A percentile compares a stretch with the other conserved stretches of the same genome.
Conservation (phyloP, 169 alveolate genomes). For the Eimeria praecox region DNA sequence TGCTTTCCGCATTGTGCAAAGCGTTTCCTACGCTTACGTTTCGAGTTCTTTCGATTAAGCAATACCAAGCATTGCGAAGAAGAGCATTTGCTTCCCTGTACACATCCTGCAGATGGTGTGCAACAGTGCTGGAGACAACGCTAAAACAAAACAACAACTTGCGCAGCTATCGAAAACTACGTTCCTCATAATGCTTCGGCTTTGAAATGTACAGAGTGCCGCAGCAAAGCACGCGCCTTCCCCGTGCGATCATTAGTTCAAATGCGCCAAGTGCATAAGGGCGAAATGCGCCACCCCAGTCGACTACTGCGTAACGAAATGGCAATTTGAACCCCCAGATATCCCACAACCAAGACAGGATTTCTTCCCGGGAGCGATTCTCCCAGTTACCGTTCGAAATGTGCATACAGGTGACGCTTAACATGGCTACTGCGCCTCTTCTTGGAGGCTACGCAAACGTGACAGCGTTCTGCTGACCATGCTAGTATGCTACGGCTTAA, state of each 20-base stretch:
- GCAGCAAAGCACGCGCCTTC: not conserved
- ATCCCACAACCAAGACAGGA: not conserved
- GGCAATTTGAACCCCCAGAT: not conserved
- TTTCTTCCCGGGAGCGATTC: not conserved
- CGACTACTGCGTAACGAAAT: not conserved
- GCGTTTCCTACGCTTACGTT: not conserved
- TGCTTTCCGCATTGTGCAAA: not conserved
- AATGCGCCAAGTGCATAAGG: not conserved
- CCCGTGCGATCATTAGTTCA: not conserved
- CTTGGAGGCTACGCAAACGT: not conserved
- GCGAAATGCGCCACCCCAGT: not conserved
- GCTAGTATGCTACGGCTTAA: not conserved
- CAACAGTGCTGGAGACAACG: not conserved
- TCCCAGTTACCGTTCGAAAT: not conserved
- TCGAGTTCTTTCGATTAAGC: not conserved
- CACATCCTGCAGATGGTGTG: too few species aligned
- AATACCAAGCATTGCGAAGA: not conserved
- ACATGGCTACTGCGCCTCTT: not conserved
- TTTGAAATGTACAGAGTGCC: not conserved
- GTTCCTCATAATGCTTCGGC: not conserved
- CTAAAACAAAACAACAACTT: not conserved
- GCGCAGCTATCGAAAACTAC: not conserved
- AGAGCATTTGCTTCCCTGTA: too few species aligned
- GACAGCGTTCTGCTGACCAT: not conserved
- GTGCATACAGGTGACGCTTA: not conserved